Conservation (phyloP, 2,329 filamentous ascomycete genomes). For the Dactylonectria estremocensis region DNA sequence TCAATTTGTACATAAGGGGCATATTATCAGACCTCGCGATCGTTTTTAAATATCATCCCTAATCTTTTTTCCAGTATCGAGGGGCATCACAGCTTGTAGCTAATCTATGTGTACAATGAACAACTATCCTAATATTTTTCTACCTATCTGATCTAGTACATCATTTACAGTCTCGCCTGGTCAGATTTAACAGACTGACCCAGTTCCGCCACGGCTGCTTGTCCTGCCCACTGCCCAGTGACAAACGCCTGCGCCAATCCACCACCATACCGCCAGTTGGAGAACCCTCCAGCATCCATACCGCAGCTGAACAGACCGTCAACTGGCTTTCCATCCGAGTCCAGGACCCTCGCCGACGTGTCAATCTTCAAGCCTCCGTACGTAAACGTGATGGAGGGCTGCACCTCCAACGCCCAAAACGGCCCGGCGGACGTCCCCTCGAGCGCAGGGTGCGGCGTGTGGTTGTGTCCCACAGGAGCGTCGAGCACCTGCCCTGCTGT, state of each 20-base stretch:
- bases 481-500: slow-evolving; percentile 5
- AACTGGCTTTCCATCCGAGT: slow-evolving; percentile 20
- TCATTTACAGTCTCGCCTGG: slow-evolving; percentile 16
- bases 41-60: too few relatives aligned
- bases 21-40: background rate
- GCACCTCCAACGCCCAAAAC: slow-evolving; percentile 36
- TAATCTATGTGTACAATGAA: background rate
- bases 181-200: background rate
- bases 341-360: slow-evolving; percentile 19
- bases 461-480: slow-evolving; percentile 25
- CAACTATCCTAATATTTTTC: background rate
- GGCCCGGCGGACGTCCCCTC: slow-evolving; percentile 22
- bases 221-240: slow-evolving; percentile 30
- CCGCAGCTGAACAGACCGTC: slow-evolving; percentile 30
- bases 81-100: background rate
- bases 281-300: slow-evolving; percentile 36
- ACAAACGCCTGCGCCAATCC: slow-evolving; percentile 33
- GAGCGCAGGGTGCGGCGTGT: slow-evolving; percentile 21
- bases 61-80: too few relatives aligned
- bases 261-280: slow-evolving; percentile 34
- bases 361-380: slow-evolving; percentile 33
- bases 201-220: slow-evolving; percentile 9
- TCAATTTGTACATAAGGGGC: background rate
- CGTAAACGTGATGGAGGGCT: slow-evolving; percentile 34
- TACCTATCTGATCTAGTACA: background rate